A percentile compares a stretch with the other conserved stretches of the same genome.
phyloP scores from a whole-genome alignment of 1,284 basidiomycete genomes.

The Fistulina hepatica region DNA sequence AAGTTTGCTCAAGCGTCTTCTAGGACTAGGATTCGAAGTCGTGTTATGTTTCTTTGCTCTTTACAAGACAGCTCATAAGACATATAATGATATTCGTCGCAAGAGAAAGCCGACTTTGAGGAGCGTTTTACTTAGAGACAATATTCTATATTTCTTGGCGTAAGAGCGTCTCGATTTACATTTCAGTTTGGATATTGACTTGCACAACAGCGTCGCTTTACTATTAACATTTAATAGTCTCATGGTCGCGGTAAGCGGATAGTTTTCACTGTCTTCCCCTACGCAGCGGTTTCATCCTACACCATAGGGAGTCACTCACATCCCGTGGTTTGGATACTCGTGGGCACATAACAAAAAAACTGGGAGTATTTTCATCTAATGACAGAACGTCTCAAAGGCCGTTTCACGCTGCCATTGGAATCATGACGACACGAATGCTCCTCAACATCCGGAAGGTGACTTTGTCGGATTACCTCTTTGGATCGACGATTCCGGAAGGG shows the following conservation, averaged over 20 bases:
- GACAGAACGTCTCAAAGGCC: slow-evolving; percentile 21
- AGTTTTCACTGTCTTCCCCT: not conserved
- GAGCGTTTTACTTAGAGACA: slow-evolving; percentile 1
- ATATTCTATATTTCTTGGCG: slow-evolving; percentile 8
- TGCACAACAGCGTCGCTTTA: not conserved
- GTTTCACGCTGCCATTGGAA: slow-evolving; percentile 38
- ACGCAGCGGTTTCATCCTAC: not conserved
- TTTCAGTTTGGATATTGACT: not conserved
- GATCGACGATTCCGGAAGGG: too few relatives aligned
- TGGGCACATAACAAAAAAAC: not conserved
- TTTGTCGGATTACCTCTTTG: slow-evolving; percentile 11
- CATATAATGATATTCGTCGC: not conserved
- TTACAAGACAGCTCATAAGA: not conserved
- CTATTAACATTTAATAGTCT: slow-evolving; percentile 8
- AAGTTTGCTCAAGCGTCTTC: not conserved
- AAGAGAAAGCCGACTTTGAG: not conserved
- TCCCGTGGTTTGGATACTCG: slow-evolving; percentile 7
- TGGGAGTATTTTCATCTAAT: not conserved
- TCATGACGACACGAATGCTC: slow-evolving; percentile 34
- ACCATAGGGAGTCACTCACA: slow-evolving; percentile 1
- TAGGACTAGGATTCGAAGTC: slow-evolving; percentile 6
- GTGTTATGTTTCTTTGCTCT: slow-evolving; percentile 5
- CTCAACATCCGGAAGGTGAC: slow-evolving; percentile 29
- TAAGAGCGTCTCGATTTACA: not conserved
- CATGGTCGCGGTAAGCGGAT: slow-evolving; percentile 7